Conservation (phyloP, 352 stramenopile genomes). For the Thraustochytrium striatum region DNA sequence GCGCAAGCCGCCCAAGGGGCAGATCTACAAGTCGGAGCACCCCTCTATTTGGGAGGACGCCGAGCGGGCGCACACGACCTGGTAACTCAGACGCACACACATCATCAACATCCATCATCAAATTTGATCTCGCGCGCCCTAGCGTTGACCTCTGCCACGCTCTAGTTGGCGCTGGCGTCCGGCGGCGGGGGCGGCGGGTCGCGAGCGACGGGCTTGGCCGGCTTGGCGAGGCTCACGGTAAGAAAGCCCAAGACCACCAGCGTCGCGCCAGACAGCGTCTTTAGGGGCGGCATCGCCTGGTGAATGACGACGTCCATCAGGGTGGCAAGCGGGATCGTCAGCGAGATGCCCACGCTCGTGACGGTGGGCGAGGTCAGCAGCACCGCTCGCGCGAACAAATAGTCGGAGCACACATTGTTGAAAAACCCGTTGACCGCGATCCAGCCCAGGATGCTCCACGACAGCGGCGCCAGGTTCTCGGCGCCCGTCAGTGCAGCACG, state of each 20-base stretch:
- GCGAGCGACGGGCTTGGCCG: too few species aligned
- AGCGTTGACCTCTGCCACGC: too few species aligned
- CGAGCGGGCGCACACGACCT: slow-evolving; percentile 1
- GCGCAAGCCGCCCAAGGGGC: slow-evolving; percentile 46
- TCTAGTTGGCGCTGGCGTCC: too few species aligned
- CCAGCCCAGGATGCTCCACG: slow-evolving; percentile 69
- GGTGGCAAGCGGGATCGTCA: slow-evolving; percentile 92
- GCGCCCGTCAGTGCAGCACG: slow-evolving; percentile 61
- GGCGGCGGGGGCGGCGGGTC: too few species aligned
- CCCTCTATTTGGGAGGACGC: slow-evolving; percentile 48
- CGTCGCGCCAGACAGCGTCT: slow-evolving; percentile 65
- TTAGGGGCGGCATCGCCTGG: slow-evolving; percentile 57
- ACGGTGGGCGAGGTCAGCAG: slow-evolving; percentile 90
- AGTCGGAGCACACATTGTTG: slow-evolving; percentile 90
- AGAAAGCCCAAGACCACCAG: slow-evolving; percentile 71
- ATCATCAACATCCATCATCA: too few species aligned
- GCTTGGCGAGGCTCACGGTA: too few species aligned
- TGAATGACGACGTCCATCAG: slow-evolving; percentile 74
- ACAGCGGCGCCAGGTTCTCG: slow-evolving; percentile 64
- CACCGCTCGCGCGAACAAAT: slow-evolving; percentile 87
- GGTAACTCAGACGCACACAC: too few species aligned
- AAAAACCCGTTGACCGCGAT: slow-evolving; percentile 81
- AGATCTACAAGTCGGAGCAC: slow-evolving; percentile 50
- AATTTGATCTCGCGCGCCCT: too few species aligned
- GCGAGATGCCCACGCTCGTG: slow-evolving; percentile 85